Evolutionary conservation across 495 filamentous ascomycete species (phyloP), one percentile per base, ranked within the genome.

Genomic region (Hypoxylon cercidicola): DNA sequence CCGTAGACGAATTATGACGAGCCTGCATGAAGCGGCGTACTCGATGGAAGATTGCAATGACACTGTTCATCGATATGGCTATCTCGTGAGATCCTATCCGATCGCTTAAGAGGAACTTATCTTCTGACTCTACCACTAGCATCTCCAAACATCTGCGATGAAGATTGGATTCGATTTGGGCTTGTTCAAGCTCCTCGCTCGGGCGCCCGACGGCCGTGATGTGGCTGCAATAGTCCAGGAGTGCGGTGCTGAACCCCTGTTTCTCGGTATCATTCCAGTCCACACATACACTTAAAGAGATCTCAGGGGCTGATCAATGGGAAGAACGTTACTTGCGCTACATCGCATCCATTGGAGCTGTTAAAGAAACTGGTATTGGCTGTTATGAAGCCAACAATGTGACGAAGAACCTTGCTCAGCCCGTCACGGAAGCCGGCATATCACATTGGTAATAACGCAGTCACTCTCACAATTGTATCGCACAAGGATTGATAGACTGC

Each of bases 381-480:
- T 32, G 30, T 10, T 32, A 32, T 32, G 30, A 32, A 32, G 30
- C 30, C 30, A 32, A 32, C 30, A 32, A 32, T 32, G 30, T 32
- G 30, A 32, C 30, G 30, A 32, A 32, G 30, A 32, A 32, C 30
- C 30, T 32, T 10, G 30, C 30, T 32, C 30, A 32, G 30, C 30
- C 30, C 30, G 30, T 32, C 30, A 32, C 30, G 30, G 30, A 32
- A 32, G 30, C 30, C 30, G 71, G 61, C 18, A 75, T 68, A 16
- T 23, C 7, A 11, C 25, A 21, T 3, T 15, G 15, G 25, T 32
- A 11, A 25, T 18, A 32, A 32, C 30, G 30, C 30, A 32, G 30
- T 10, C 30, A 32, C 30, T 32, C 30, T 32, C 30, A 49, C 9
- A 47, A 41, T 10, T 7, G 10, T 21, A 2, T 41, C 19, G 40